phyloP scores from a whole-genome alignment of 1,284 basidiomycete genomes.

The Acaromyces ingoldii region DNA sequence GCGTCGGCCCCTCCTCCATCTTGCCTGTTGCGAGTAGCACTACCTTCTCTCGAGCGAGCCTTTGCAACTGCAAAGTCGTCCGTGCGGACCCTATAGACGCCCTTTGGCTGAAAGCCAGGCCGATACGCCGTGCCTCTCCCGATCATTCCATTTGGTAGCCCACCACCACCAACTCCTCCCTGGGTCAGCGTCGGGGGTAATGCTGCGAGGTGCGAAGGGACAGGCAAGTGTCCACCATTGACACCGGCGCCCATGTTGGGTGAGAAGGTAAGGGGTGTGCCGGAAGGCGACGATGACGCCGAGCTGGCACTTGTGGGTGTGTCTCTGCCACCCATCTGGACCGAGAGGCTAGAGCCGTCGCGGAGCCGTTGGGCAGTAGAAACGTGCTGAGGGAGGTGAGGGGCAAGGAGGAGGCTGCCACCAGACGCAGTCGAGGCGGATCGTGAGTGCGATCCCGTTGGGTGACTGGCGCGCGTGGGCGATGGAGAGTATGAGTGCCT shows the following conservation, averaged over 20 bases:
- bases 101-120: constrained; percentile 41
- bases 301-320: background rate
- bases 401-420: too few species aligned
- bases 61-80: constrained; percentile 26
- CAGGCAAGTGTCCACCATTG: background rate
- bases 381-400: constrained; percentile 1
- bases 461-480: too few species aligned
- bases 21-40: too few species aligned
- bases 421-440: background rate
- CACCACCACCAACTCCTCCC: too few species aligned
- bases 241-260: too few species aligned
- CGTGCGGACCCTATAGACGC: constrained; percentile 26
- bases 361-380: constrained; percentile 4
- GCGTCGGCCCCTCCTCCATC: too few species aligned
- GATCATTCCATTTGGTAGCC: too few species aligned
- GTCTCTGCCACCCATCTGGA: too few species aligned
- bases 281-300: background rate
- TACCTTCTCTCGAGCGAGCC: too few species aligned
- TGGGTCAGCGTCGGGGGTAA: background rate
- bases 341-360: too few species aligned
- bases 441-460: background rate
- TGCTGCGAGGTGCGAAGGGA: background rate
- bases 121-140: constrained; percentile 18
- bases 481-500: background rate
- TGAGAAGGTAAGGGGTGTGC: background rate